Conservation (phyloP, 2,329 filamentous ascomycete species). For the Juglanconis sp. region DNA sequence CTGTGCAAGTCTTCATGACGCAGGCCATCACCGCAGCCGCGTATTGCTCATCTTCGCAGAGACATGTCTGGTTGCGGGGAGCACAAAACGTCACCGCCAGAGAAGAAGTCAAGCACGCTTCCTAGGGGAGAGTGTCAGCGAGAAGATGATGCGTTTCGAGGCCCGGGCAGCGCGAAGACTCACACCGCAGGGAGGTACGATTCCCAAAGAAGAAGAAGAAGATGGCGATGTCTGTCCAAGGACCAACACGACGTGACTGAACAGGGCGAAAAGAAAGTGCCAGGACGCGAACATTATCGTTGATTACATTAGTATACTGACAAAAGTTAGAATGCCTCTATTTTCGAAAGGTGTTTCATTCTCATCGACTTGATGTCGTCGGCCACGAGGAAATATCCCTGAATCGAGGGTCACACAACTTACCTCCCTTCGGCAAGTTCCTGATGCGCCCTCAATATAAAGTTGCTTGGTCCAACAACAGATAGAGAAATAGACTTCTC, state of each 20-base stretch:
- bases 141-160: background rate
- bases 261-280: background rate
- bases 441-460: too few species aligned
- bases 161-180: background rate
- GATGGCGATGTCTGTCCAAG: background rate
- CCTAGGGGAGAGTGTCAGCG: background rate
- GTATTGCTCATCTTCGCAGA: conserved; percentile 1
- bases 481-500: too few species aligned
- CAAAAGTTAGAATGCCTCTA: too few species aligned
- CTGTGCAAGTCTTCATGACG: conserved; percentile 2
- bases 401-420: too few species aligned
- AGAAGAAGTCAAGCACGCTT: background rate
- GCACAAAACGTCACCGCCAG: background rate
- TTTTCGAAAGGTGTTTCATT: too few species aligned
- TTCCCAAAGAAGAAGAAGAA: background rate
- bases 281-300: background rate
- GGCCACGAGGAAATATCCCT: too few species aligned
- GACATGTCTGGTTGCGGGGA: conserved; percentile 12
- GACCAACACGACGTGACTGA: background rate
- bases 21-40: background rate
- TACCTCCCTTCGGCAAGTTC: too few species aligned
- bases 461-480: too few species aligned
- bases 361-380: too few species aligned
- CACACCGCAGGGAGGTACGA: background rate
- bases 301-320: too few species aligned